phyloP scores from a whole-genome alignment of 257 asterid species.

The Nicotiana obtusifolia region DNA sequence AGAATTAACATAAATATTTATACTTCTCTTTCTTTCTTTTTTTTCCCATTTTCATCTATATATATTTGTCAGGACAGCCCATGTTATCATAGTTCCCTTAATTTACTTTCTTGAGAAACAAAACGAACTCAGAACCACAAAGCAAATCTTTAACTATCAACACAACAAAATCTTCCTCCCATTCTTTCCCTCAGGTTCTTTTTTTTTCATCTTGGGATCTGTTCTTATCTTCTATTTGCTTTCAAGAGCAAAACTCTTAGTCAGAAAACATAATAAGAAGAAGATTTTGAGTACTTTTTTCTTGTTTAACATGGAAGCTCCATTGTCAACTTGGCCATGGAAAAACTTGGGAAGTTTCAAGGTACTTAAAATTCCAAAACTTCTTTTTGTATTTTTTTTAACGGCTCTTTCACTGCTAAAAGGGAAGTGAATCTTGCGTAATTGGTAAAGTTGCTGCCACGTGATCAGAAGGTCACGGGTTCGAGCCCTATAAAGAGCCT shows the following conservation, averaged over 20 bases:
- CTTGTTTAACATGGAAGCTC: slow-evolving; percentile 41
- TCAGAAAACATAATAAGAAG: neutral
- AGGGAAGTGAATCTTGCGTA: too few relatives aligned
- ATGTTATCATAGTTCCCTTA: neutral
- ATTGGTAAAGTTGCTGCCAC: too few relatives aligned
- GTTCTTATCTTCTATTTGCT: neutral
- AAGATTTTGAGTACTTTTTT: neutral
- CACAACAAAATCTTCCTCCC: neutral
- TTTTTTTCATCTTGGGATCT: neutral
- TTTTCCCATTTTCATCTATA: neutral
- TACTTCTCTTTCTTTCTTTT: neutral
- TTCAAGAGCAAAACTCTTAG: neutral
- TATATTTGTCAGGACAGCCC: neutral
- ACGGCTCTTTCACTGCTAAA: neutral
- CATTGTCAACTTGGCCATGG: slow-evolving; percentile 80
- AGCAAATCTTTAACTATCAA: neutral
- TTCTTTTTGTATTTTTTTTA: neutral
- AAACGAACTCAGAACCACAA: neutral
- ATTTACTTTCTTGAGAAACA: neutral
- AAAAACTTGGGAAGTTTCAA: slow-evolving; percentile 54
- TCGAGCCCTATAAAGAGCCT: too few relatives aligned
- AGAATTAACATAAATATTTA: neutral
- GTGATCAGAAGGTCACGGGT: too few relatives aligned
- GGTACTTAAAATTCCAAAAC: slow-evolving; percentile 28
- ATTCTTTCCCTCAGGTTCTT: neutral